phyloP scores from a whole-genome alignment of 352 stramenopile species.

The Phytophthora sansomeana region DNA sequence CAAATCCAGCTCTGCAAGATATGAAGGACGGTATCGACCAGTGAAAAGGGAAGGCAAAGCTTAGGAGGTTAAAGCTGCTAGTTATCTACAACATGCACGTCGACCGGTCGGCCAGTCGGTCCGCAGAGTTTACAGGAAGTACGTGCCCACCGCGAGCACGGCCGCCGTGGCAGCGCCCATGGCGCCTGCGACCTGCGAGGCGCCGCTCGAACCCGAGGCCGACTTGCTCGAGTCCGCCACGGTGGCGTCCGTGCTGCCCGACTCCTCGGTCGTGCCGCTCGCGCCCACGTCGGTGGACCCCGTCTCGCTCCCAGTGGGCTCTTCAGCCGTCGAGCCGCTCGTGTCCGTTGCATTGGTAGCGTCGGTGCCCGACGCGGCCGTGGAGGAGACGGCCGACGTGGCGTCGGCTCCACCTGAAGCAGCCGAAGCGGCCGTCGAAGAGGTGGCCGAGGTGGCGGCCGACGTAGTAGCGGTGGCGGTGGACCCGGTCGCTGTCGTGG shows the following conservation, averaged over 20 bases:
- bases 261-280: slow-evolving; percentile 4
- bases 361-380: slow-evolving; percentile 4
- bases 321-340: too few species aligned
- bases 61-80: slow-evolving; percentile 5
- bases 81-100: slow-evolving; percentile 34
- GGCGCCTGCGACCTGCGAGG: slow-evolving; percentile 16
- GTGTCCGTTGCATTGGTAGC: neutral
- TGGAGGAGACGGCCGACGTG: slow-evolving; percentile 3
- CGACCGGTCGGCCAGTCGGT: slow-evolving; percentile 7
- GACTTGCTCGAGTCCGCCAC: neutral
- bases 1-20: slow-evolving; percentile 13
- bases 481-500: slow-evolving; percentile 4
- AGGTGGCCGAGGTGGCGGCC: too few species aligned
- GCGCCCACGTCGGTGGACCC: slow-evolving; percentile 3
- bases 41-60: slow-evolving; percentile 16
- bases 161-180: slow-evolving; percentile 26
- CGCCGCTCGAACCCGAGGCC: slow-evolving; percentile 18
- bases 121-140: slow-evolving; percentile 40
- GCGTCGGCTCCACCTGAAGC: too few species aligned
- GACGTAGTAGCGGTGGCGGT: slow-evolving; percentile 11
- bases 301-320: too few species aligned
- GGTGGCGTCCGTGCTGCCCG: neutral
- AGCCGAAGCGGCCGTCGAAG: too few species aligned
- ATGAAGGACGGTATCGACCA: slow-evolving; percentile 24
- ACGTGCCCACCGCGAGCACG: slow-evolving; percentile 29